Conservation (phyloP, 768 basidiomycete genomes). For the Leucocoprinus birnbaumii region DNA sequence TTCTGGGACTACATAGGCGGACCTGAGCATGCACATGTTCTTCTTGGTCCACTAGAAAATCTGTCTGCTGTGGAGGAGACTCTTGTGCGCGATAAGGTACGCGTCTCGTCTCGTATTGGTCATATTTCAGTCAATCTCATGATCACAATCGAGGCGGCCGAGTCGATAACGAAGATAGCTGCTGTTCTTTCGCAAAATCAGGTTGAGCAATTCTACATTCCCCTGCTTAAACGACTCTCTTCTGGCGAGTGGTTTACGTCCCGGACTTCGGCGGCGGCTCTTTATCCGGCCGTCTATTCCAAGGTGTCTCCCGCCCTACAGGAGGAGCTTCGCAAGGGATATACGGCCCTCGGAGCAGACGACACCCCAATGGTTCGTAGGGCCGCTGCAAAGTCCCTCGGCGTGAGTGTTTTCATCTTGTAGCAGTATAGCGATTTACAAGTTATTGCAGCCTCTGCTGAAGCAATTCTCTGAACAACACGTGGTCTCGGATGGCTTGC, state of each 20-base stretch:
- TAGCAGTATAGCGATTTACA: conserved; percentile 11
- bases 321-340: conserved; percentile 87
- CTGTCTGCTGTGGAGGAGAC: conserved; percentile 97
- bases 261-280: conserved; percentile 90
- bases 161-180: conserved; percentile 91
- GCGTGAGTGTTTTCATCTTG: conserved; percentile 53
- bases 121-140: conserved; percentile 9
- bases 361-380: conserved; percentile 99
- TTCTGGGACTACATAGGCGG: conserved; percentile 97
- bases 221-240: conserved; percentile 84
- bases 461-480: conserved; percentile 77
- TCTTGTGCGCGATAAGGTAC: conserved; percentile 93
- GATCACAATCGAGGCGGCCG: conserved; percentile 68
- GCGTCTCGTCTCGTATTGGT: conserved; percentile 13
- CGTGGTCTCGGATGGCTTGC: conserved; percentile 83
- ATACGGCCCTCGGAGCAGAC: conserved; percentile 78
- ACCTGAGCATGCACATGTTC: conserved; percentile 76
- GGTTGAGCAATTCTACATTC: conserved; percentile 89
- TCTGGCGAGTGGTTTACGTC: conserved; percentile 99
- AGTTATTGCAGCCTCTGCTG: conserved; percentile 60
- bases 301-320: conserved; percentile 71
- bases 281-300: conserved; percentile 88
- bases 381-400: conserved; percentile 95
- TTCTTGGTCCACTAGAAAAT: conserved; percentile 92
- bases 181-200: conserved; percentile 71